Evolutionary conservation across 805 yeast species (phyloP).

Genomic region (Schwanniomyces pseudopolymorphus): DNA sequence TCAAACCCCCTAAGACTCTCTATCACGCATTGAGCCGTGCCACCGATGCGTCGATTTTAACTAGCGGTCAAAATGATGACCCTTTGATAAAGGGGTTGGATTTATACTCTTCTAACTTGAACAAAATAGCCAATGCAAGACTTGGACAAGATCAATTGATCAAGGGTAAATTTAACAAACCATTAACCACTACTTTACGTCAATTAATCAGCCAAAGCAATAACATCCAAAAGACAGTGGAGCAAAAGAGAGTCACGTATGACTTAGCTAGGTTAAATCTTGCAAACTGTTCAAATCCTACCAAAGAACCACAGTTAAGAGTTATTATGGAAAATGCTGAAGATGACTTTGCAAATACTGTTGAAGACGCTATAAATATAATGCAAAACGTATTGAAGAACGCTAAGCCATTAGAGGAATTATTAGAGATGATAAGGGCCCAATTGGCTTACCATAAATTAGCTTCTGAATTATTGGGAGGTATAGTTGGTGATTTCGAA

Average conservation of each 20-base stretch:
- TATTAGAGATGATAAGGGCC: slow-evolving; percentile 70
- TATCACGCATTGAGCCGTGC: slow-evolving; percentile 82
- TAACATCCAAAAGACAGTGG: slow-evolving; percentile 70
- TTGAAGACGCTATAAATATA: slow-evolving; percentile 80
- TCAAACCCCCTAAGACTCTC: slow-evolving; percentile 73
- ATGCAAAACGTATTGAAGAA: slow-evolving; percentile 79
- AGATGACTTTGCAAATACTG: slow-evolving; percentile 86
- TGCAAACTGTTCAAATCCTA: slow-evolving; percentile 39
- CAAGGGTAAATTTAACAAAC: slow-evolving; percentile 65
- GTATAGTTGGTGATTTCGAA: slow-evolving; percentile 64
- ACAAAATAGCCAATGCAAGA: slow-evolving; percentile 78
- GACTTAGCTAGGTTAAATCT: slow-evolving; percentile 67
- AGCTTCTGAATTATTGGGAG: slow-evolving; percentile 65
- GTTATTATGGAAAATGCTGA: slow-evolving; percentile 80
- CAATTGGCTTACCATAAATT: slow-evolving; percentile 80
- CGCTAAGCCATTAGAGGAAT: slow-evolving; percentile 65
- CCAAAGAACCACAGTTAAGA: slow-evolving; percentile 68
- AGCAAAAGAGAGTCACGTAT: slow-evolving; percentile 72
- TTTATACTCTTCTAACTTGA: slow-evolving; percentile 66
- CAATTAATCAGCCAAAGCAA: slow-evolving; percentile 61
- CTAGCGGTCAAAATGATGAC: slow-evolving; percentile 39
- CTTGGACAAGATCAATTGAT: slow-evolving; percentile 79
- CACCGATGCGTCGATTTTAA: slow-evolving; percentile 52
- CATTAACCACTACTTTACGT: slow-evolving; percentile 60
- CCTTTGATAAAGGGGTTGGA: slow-evolving; percentile 63